Base-by-base conservation (phyloP, 2,329 filamentous ascomycete genomes). In the Onygenales sp. region DNA sequence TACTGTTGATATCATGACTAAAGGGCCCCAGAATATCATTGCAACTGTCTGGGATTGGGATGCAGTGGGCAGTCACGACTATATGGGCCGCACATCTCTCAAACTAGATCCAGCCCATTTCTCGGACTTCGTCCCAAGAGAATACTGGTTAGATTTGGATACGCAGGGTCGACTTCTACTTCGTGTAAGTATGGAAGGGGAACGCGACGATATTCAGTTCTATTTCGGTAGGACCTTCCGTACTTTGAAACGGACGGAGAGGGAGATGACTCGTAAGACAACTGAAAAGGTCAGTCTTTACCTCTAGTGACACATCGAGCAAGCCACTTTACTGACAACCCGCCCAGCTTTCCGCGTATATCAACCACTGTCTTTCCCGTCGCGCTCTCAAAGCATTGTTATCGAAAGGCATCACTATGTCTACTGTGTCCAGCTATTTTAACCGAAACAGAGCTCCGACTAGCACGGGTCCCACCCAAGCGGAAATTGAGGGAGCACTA, bases 21-120 rank as follows among this genome's bases (percentile, higher is more conserved):
- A 87, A 58, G 89, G 91, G 0, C 84, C 93, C 9, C 79, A 98
- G 54, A 96, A 97, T 63, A 83, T 98, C 60, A 94, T 97, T 64
- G 91, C 92, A 35, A 98, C 93, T 0, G 87, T 97, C 43, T 98
- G 93, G 93, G 93, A 98, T 71, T 95, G 93, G 78, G 93, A 98
- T 72, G 90, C 89, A 11, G 85, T 98, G 62, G 93, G 93, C 52
- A 93, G 97, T 65, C 93, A 98, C 66, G 93, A 98, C 66, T 97
- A 95, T 67, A 89, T 97, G 38, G 93, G 93, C 31, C 83, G 93
- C 57, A 97, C 93, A n/a, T 95, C 90, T 17, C 78, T 98, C 59
- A 98, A 98, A 72, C 78, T 98, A n/a, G 93, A 98, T 63, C 93
- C 93, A n/a, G 80, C 89, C 41, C 91, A 96, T 72, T 98, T 98